These are phyloP conservation scores for Arxiozyma telluris DNA, from an alignment of 1,139 yeast genomes.

Conservation along the genomic window DNA sequence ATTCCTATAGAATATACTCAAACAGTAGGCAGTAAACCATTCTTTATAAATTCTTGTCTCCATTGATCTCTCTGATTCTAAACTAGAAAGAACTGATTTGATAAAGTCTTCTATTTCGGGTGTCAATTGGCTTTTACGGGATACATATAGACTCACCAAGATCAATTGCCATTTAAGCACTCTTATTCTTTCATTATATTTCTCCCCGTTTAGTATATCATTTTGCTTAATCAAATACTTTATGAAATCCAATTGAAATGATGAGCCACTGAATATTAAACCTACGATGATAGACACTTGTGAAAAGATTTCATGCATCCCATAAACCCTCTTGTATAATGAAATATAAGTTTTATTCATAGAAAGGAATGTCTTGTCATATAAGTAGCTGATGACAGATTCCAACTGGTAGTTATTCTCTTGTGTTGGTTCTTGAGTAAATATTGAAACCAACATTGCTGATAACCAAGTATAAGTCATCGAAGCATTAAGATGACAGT, in stretches of 20 bases:
- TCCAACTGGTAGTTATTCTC: constrained; percentile 55
- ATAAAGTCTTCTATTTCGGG: constrained; percentile 12
- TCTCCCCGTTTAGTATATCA: constrained; percentile 46
- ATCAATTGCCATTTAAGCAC: constrained; percentile 49
- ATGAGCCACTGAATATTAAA: constrained; percentile 32
- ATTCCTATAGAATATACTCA: constrained; percentile 28
- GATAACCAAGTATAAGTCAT: constrained; percentile 41
- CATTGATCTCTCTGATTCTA: constrained; percentile 56
- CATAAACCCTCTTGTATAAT: constrained; percentile 45
- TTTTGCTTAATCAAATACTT: constrained; percentile 35
- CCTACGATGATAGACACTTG: constrained; percentile 44
- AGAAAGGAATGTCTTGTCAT: constrained; percentile 31
- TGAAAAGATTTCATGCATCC: constrained; percentile 49
- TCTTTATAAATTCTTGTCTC: constrained; percentile 65
- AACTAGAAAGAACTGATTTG: constrained; percentile 27
- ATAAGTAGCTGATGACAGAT: constrained; percentile 43
- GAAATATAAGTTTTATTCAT: constrained; percentile 8
- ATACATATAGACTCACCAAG: constrained; percentile 21
- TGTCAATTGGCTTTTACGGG: constrained; percentile 19
- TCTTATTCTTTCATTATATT: constrained; percentile 60
- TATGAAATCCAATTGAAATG: constrained; percentile 38
- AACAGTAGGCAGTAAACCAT: constrained; percentile 53
- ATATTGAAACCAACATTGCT: constrained; percentile 40
- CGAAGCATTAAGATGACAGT: not conserved
- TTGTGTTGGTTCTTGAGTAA: constrained; percentile 45